Evolutionary conservation across 441 rosid species (phyloP), one percentile per base, ranked within the genome.

Genomic region (Eruca vesicaria): DNA sequence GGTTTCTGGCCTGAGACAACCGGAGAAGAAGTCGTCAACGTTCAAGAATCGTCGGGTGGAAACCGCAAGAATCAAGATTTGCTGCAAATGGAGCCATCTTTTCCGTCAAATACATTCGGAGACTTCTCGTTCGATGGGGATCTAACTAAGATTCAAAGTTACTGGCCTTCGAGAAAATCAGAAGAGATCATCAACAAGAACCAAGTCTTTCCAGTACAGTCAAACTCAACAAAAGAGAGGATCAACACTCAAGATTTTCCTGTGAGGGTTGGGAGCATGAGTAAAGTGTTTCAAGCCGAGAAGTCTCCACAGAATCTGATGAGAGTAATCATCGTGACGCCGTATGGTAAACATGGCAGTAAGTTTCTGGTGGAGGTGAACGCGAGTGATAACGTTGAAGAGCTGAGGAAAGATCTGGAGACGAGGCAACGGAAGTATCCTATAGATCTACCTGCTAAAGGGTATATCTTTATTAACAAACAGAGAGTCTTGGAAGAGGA

Each of bases 401-500:
- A 84, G 72, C 77, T 92, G 63, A 90, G 87, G 74, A 88, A 82
- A 63, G 90, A 89, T 76, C 76, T 94, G 62, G 86, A 80, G 26
- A 84, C 78, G 70, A 53, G 92, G 86, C 87, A 85, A 7, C 81
- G 85, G 66, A 82, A 68, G 63, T 36, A 61, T 58, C 85, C 86
- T 7, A 69, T 94, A 18, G 74, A 74, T 59, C 84, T 94, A 6
- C 99, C 96, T 7, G 81, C 77, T 23, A 94, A 90, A 78, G 92
- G 91, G 2, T 94, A 86, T 31, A 85, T 88, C 53, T 90, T 94
- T 76, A 86, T 90, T 9, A 82, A 85, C 79, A 85, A 88, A 38
- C 94, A 86, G 75, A 75, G 82, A 21, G 89, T 87, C 19, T 87
- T 90, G 98, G 91, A 83, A 5, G 98, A 94, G 15, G 84, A 85